Evolutionary conservation across 2,329 filamentous ascomycete genomes (phyloP), one percentile per base, ranked within the genome.

Genomic region (Talaromyces pinophilus): DNA sequence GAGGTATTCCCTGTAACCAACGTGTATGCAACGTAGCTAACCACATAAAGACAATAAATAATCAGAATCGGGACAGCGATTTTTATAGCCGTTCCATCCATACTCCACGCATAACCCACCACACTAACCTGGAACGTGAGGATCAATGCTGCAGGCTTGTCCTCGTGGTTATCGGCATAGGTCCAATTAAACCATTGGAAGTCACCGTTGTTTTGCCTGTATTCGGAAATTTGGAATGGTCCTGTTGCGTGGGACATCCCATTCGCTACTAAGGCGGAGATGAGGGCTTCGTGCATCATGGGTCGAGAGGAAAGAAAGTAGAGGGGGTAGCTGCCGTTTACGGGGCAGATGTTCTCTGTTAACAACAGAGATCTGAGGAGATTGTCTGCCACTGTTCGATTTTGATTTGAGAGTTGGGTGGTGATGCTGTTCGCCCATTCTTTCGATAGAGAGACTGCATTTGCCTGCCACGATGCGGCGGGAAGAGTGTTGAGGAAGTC

Each of bases 231-330:
- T 15, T 28, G 5, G 5, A 60, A 60, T 5, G 13, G 38, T 4
- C 57, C 63, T 19, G 57, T 30, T 15, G 63, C 48, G 40, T 62
- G 28, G 17, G 66, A 66, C 38, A 67, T 46, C 2, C 63, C 66
- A 19, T 55, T 62, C 15, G 55, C 44, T 11, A 67, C 33, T 2
- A 67, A 15, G 3, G 63, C 40, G 3, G 66, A 59, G 28, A 67
- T n/a, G 19, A 67, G 38, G 35, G 63, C 55, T 50, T 67, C 66
- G 40, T 67, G 66, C 63, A 62, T 62, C 48, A 62, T 46, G 11
- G 66, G 66, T 17, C 66, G 42, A 30, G 25, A 52, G 17, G 19
- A 22, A 44, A 11, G 3, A 2, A 17, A n/a, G 13, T 28, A 44
- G 5, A 4, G 3, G 40, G 19, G 1, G 8, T 60, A 60, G 5